Evolutionary conservation across 257 asterid genomes (phyloP), one percentile per base, ranked within the genome.

Genomic region (Voacanga thouarsii): DNA sequence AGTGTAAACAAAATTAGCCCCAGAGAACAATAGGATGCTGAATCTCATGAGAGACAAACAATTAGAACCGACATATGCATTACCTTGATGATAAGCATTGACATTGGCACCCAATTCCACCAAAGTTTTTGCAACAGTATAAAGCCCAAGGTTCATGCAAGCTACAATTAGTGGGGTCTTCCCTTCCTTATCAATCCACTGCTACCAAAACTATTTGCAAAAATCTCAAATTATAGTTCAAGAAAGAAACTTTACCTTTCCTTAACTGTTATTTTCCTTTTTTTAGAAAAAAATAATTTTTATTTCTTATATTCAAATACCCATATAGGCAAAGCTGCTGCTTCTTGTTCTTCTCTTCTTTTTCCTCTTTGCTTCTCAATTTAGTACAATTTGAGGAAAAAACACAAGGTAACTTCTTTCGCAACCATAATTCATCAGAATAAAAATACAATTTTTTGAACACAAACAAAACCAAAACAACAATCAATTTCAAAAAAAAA

Each of bases 171-270:
- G 77, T 0, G 99, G 98, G 24, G 99, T 93, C 91, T 92, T 96
- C 82, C 93, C 94, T 86, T 91, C 97, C 33, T 70, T 87, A 82
- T 96, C 97, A 49, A 84, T 78, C 98, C 99, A 95, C 99, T 95
- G 90, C 83, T 79, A 71, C 75, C 37, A 72, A 60, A 60, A 15
- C 37, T 19, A 67, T 15, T 45, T 18, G 9, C 4, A 39, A 67
- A 67, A 67, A 51, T 67, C n/a, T 11, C 18, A 41, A 67, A 67
- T 18, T 67, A 28, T 39, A 37, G 19, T 37, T 39, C 21, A 37
- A 37, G 28, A 67, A 61, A 12, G 41, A 7, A 37, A 37, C n/a
- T 43, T 37, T 10, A 39, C 15, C 72, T 7, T 44, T 33, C 28
- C n/a, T n/a, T 16, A 67, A 39, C 30, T 1, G 21, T 2, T 37